Evolutionary conservation across 1,284 basidiomycete genomes (phyloP), one percentile per base, ranked within the genome.

Genomic region (Trichosporon sp.): DNA sequence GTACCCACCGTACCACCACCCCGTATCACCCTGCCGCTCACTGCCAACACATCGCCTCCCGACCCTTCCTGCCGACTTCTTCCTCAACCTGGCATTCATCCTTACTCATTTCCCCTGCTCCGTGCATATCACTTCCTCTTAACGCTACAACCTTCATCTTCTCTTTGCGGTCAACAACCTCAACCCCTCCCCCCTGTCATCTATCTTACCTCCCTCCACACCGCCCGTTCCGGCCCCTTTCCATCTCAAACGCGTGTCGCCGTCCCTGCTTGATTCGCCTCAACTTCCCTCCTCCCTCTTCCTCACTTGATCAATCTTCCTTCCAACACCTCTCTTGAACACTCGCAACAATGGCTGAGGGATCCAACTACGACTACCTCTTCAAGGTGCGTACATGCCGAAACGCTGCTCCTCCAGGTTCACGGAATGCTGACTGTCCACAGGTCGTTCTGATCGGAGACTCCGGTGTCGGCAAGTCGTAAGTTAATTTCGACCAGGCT

Each of bases 371-470:
- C 86, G 94, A 96, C 84, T 96, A 92, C 87, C 90, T 96, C 79
- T 96, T 96, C 91, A 96, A 97, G 89, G 94, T 94, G 26, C 37
- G 86, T 83, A 10, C 11, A 43, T 19, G 10, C 38, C 31, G 43
- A n/a, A 35, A n/a, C 10, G 19, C 32, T 12, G n/a, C 21, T 37
- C 26, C 35, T 16, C 26, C 26, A 6, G 51, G 16, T 21, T 32
- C 5, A 35, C 21, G 65, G 37, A 63, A 37, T n/a, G 59, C 69
- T 70, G 26, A 67, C 61, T n/a, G 5, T 35, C 48, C 69, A 19
- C 64, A 96, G 93, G 92, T 96, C 77, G 96, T 98, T 77, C 90
- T 98, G 77, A 98, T 98, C 87, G 96, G 97, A 82, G 96, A 99
- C 86, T 97, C 94, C 77, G 97, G 96, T 79, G 96, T 98, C 83